Evolutionary conservation across 371 early-diverging fungal genomes (phyloP), one percentile per base, ranked within the genome.

Genomic region (Synchytrium microbalum): DNA sequence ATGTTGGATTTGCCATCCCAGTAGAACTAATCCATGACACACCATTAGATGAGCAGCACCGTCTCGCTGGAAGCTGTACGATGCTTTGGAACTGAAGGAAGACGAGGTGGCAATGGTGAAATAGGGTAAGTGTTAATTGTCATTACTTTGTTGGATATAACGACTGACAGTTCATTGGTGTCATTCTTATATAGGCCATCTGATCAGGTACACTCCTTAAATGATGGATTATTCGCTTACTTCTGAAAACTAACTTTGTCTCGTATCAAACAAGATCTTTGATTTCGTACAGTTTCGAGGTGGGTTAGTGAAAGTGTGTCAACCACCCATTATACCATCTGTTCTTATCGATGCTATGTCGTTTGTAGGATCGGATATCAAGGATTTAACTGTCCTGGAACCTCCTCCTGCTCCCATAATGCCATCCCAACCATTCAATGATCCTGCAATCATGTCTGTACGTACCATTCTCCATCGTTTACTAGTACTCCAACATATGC

Each of bases 291-390:
- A 38, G 46, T 38, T 38, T 38, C 46, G 46, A 19, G 46, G 46
- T 38, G 19, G 46, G 46, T 38, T 19, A 19, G 46, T 19, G 46
- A 10, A n/a, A 19, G 46, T 19, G 19, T 38, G 46, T 38, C 19
- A 5, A 38, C 19, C 46, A 38, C 19, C 19, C 5, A 5, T 19
- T 38, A 19, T 19, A 10, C 19, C 46, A 5, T 38, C 19, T 10
- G 46, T 38, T 10, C 46, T 38, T 5, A 38, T 76, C 91, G 91
- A 66, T 91, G 83, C 72, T 92, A 95, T 66, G 88, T 92, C 32
- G 95, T 95, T n/a, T 70, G 86, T 92, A 61, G 96, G 93, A 31
- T 85, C 89, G 23, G 97, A 97, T 66, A 90, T 97, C 65, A 90
- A 91, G 77, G 92, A 91, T 72, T 79, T 97, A 59, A 83, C 81